Percentiles rank a stretch among this genome's conserved stretches.
Conservation (phyloP, 139 green algal genomes). For the Auxenochlorella protothecoides region DNA sequence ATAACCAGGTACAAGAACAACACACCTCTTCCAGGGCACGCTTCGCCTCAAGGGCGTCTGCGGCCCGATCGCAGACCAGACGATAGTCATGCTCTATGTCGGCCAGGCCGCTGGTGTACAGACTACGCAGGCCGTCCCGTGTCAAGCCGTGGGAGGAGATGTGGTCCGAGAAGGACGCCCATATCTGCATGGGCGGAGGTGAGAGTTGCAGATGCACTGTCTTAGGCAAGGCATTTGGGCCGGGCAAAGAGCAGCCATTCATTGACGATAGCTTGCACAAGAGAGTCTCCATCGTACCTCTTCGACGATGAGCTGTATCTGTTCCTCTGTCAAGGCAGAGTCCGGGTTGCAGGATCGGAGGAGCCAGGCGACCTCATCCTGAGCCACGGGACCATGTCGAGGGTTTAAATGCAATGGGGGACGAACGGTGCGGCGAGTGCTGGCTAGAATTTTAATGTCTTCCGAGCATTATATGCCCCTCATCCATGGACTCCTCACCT, state of each 20-base stretch:
- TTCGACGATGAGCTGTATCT: constrained; percentile 20
- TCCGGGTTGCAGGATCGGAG: constrained; percentile 18
- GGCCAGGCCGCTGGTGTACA: constrained; percentile 10
- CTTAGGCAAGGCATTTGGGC: too few species aligned
- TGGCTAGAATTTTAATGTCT: too few species aligned
- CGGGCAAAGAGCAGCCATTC: too few species aligned
- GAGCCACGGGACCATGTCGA: too few species aligned
- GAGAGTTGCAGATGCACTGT: not conserved
- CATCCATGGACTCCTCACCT: constrained; percentile 12
- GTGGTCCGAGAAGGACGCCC: constrained; percentile 7
- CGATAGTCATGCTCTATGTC: not conserved
- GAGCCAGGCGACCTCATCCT: constrained; percentile 15
- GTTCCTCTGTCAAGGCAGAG: constrained; percentile 3
- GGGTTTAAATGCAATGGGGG: too few species aligned
- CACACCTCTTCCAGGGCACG: too few species aligned
- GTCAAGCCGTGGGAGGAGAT: constrained; percentile 14
- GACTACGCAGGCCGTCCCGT: constrained; percentile 9
- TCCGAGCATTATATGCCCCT: not conserved
- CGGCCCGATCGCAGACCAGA: not conserved
- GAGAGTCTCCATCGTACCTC: constrained; percentile 5
- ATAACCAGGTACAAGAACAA: too few species aligned
- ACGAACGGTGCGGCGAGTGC: too few species aligned
- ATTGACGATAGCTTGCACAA: too few species aligned
- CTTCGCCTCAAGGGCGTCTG: not conserved
- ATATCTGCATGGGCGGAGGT: constrained; percentile 3